phyloP scores from a whole-genome alignment of 345 rosid species.

The Bruguiera sexangula region DNA sequence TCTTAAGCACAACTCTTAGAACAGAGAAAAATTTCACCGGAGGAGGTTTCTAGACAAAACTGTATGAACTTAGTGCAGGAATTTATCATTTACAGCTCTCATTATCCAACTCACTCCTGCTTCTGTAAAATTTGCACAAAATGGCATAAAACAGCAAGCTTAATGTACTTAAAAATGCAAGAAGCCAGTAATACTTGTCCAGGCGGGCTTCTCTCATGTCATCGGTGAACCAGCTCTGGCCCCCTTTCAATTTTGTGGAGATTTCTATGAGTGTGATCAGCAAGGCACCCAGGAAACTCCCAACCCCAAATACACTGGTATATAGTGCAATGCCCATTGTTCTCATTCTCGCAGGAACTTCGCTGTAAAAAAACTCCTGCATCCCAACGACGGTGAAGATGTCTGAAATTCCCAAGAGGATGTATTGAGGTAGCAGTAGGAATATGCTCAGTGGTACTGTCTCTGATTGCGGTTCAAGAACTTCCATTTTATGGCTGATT shows the following conservation, averaged over 20 bases:
- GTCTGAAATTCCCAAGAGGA: slow-evolving; percentile 77
- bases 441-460: slow-evolving; percentile 61
- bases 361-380: slow-evolving; percentile 95
- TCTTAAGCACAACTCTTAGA: no score
- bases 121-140: slow-evolving; percentile 51
- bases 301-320: slow-evolving; percentile 91
- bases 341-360: slow-evolving; percentile 81
- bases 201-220: slow-evolving; percentile 81
- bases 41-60: background rate
- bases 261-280: slow-evolving; percentile 60
- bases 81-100: slow-evolving; percentile 19
- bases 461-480: slow-evolving; percentile 15
- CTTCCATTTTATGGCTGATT: slow-evolving; percentile 27
- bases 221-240: slow-evolving; percentile 76
- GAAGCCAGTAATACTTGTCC: slow-evolving; percentile 76
- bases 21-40: background rate
- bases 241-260: slow-evolving; percentile 34
- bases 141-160: slow-evolving; percentile 57
- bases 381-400: slow-evolving; percentile 93
- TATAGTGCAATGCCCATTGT: slow-evolving; percentile 90
- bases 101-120: slow-evolving; percentile 33
- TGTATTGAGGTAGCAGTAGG: slow-evolving; percentile 85
- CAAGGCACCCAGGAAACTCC: slow-evolving; percentile 79
- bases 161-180: slow-evolving; percentile 50
- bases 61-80: background rate